A percentile compares a stretch with the other conserved stretches of the same genome.
phyloP scores from a whole-genome alignment of 345 rosid species.

The Acer campestre region DNA sequence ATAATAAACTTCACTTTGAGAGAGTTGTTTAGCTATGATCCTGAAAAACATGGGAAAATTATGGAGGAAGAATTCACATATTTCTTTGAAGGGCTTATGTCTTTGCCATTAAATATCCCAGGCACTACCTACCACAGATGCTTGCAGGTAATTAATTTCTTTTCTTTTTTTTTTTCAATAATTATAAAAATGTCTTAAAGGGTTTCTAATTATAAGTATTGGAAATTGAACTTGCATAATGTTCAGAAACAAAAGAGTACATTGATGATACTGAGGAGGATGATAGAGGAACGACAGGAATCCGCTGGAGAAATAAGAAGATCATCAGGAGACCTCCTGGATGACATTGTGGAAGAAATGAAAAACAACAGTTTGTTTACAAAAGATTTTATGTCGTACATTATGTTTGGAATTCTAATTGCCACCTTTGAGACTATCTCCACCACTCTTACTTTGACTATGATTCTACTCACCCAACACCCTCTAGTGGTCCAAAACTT shows the following conservation, averaged over 20 bases:
- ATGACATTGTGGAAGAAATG: conserved; percentile 15
- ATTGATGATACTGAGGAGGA: conserved; percentile 15
- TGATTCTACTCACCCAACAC: conserved; percentile 19
- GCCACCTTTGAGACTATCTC: conserved; percentile 33
- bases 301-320: background rate
- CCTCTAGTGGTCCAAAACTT: conserved; percentile 23
- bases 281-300: conserved; percentile 19
- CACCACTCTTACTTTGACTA: conserved; percentile 24
- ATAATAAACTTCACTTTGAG: conserved; percentile 26
- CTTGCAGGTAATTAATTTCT: conserved; percentile 21
- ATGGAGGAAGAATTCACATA: conserved; percentile 20
- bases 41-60: conserved; percentile 16
- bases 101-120: conserved; percentile 33
- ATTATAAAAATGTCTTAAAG: too few species aligned
- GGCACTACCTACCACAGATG: conserved; percentile 30
- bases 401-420: conserved; percentile 23
- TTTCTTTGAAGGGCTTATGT: conserved; percentile 30
- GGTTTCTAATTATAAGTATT: too few species aligned
- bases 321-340: conserved; percentile 26
- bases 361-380: conserved; percentile 9
- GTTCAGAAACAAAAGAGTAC: conserved; percentile 26
- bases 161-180: too few species aligned
- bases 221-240: background rate
- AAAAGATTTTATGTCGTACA: conserved; percentile 16
- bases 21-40: conserved; percentile 25